A percentile compares a stretch with the other conserved stretches of the same genome.
phyloP scores from a whole-genome alignment of 306 rosid species.

The Glycyrrhiza uralensis region DNA sequence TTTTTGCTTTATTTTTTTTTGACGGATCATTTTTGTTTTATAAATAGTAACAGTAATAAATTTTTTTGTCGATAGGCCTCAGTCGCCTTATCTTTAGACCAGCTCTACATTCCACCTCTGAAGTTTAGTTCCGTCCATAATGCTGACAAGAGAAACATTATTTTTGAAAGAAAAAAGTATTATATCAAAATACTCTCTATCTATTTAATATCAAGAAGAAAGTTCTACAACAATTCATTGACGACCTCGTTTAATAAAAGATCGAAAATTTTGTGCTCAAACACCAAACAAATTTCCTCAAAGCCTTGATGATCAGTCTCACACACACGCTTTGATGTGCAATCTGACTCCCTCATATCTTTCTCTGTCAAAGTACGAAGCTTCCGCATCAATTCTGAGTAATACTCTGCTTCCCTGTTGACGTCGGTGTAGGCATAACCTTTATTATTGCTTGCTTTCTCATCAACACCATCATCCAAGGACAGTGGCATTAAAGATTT shows the following conservation, averaged over 20 bases:
- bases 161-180: too few relatives aligned
- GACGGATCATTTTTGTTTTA: too few relatives aligned
- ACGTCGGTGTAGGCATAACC: neutral
- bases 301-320: conserved; percentile 31
- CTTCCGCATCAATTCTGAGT: conserved; percentile 34
- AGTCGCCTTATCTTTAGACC: too few relatives aligned
- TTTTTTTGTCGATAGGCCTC: too few relatives aligned
- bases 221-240: conserved; percentile 43
- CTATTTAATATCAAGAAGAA: neutral
- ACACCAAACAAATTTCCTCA: conserved; percentile 44
- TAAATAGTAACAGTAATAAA: too few relatives aligned
- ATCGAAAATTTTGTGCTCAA: conserved; percentile 52
- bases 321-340: conserved; percentile 26
- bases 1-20: too few relatives aligned
- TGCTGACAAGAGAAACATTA: too few relatives aligned
- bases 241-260: conserved; percentile 45
- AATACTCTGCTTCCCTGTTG: conserved; percentile 30
- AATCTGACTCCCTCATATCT: conserved; percentile 37
- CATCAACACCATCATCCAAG: conserved; percentile 11
- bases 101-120: too few relatives aligned
- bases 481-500: conserved; percentile 9
- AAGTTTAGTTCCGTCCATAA: neutral
- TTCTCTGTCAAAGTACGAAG: conserved; percentile 40
- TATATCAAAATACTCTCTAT: too few relatives aligned
- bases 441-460: conserved; percentile 4